Base-by-base conservation (phyloP, 495 filamentous ascomycete species). In the Lepraria neglecta region DNA sequence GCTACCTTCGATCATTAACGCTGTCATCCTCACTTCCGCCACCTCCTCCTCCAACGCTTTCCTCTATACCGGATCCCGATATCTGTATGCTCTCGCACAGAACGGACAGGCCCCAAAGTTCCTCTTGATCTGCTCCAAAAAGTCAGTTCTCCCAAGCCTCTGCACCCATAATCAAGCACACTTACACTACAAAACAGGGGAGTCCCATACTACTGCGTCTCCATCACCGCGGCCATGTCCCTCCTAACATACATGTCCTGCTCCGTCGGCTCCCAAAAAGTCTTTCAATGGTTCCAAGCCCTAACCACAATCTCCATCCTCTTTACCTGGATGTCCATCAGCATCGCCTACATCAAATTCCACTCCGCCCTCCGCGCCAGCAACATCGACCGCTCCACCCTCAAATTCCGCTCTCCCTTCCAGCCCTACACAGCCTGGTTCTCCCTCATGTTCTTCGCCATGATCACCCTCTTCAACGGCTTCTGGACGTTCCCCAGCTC, bases 51-150 rank as follows among this genome's bases (percentile, higher is more conserved):
- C 82, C 53, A 95, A 95, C 68, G 85, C 87, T 3, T 90, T 88
- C 77, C 77, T 91, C 58, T 92, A 90, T 74, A 89, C 86, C 38
- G 88, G 86, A n/a, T 87, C 84, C 0, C 83, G 90, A n/a, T 86
- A 86, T 58, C 78, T 92, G 7, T 87, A 88, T 67, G 84, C 84
- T 21, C 79, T 89, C 64, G 85, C 87, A 1, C 69, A 79, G 35
- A 77, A 84, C 57, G 80, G 85, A 7, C 82, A 85, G 40, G 88
- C 88, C 0, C 88, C 88, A 0, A 68, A 67, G 0, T 63, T 85
- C 60, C 79, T 91, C 63, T 71, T 76, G 31, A 71, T 61, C 21
- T 86, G 82, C 35, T 82, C 77, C 46, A 74, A 70, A 40, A 70
- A 73, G 33, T 68, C 48, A 62, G 58, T 61, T 12, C 24, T 40